Base-by-base conservation (phyloP, 768 basidiomycete species). In the Tylopilus felleus region DNA sequence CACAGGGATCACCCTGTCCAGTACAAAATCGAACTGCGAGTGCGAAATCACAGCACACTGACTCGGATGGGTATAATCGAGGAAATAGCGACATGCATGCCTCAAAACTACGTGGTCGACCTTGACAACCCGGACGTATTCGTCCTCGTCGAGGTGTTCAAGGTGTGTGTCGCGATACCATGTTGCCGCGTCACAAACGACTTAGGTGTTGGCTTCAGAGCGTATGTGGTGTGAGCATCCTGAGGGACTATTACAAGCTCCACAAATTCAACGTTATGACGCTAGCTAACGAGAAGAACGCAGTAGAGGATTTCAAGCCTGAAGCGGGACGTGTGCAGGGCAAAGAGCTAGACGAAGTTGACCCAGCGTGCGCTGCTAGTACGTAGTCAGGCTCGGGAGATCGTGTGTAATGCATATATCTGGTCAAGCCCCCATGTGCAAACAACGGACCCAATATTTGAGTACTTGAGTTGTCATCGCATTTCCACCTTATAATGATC, bases 221-320 rank as follows among this genome's bases (percentile, higher is more conserved):
- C 57, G 74, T 88, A 0, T 91, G 88, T 59, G 88, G 91, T 3
- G 74, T 93, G 25, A 83, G 88, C 51, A 71, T 93, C 23, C 83
- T 91, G 5, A 76, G 80, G 60, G 80, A 87, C 55, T 92, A 91
- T 63, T 85, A 90, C 60, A 72, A 72, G 27, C 72, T 83, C 29
- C 81, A 83, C 51, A 92, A 88, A 61, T 93, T 88, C 75, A 93
- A 93, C 59, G 83, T 89, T 4, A 81, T 84, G 76, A 84, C 85
- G 66, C 77, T 92, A 43, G 86, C 85, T 1, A 82, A 79, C 49
- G 64, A 70, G 31, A 79, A 73, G 63, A 77, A 78, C 27, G 69
- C 58, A 4, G 65, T 71, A 21, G 70, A 69, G 5, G 66, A 68
- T 9, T 73, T 76, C 25, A 61, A 65, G 35, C 58, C 59, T 23